Conservation (phyloP, 306 rosid genomes). For the Medicago truncatula region DNA sequence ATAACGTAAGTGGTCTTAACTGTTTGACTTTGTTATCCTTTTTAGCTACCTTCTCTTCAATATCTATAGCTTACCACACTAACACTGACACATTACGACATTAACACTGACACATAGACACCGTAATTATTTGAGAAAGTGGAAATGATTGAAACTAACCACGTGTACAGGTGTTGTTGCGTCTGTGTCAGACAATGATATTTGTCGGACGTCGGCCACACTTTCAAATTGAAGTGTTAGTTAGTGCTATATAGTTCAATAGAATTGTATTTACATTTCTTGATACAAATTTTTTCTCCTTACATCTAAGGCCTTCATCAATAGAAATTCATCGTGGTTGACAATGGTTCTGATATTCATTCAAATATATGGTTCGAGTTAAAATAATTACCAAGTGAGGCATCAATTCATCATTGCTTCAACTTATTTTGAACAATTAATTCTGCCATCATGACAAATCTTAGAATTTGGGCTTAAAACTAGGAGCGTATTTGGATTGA, state of each 20-base stretch:
- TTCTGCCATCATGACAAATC: too few species aligned
- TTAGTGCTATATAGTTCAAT: not conserved
- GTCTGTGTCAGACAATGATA: not conserved
- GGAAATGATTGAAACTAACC: not conserved
- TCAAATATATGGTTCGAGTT: not conserved
- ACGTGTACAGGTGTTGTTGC: not conserved
- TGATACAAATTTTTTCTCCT: constrained; percentile 18
- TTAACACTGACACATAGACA: not conserved
- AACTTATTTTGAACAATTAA: too few species aligned
- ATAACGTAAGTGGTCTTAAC: constrained; percentile 71
- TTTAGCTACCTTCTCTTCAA: constrained; percentile 4
- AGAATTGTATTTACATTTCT: constrained; percentile 17
- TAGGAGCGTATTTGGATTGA: too few species aligned
- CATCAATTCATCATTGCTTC: not conserved
- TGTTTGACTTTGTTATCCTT: constrained; percentile 22
- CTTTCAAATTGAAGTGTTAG: not conserved
- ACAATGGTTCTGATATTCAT: not conserved
- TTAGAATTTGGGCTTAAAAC: too few species aligned
- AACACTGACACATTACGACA: not conserved
- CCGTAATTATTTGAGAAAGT: not conserved
- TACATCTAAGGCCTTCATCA: not conserved
- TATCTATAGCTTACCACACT: not conserved
- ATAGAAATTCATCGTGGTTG: not conserved
- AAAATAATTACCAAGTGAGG: not conserved
- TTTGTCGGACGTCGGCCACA: not conserved